phyloP scores from a whole-genome alignment of 768 basidiomycete genomes.

The Panaeolus papilionaceus region DNA sequence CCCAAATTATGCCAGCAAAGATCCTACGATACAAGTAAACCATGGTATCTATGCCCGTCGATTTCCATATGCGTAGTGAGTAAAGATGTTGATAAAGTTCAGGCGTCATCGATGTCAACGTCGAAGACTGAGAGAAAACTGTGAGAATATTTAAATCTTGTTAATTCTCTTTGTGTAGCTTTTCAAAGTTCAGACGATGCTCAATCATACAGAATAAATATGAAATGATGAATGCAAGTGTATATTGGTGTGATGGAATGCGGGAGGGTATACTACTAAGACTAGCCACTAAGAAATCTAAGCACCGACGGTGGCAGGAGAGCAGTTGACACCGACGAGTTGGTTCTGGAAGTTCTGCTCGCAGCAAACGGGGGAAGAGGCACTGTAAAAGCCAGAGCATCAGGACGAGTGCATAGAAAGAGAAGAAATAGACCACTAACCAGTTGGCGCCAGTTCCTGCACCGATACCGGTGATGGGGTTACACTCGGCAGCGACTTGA shows the following conservation, averaged over 20 bases:
- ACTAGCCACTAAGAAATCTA: background rate
- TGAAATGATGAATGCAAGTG: background rate
- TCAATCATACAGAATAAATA: too few relatives aligned
- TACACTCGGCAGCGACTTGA: background rate
- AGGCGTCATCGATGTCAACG: too few relatives aligned
- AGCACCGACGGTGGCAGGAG: background rate
- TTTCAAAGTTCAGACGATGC: too few relatives aligned
- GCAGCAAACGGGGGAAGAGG: constrained; percentile 1
- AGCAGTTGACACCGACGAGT: background rate
- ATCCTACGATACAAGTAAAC: too few relatives aligned
- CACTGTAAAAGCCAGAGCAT: background rate
- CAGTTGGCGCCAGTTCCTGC: background rate
- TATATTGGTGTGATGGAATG: background rate
- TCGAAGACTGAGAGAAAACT: too few relatives aligned
- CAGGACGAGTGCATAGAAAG: background rate
- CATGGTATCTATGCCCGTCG: too few relatives aligned
- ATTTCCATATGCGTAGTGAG: too few relatives aligned
- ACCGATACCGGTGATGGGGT: background rate
- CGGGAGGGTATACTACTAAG: background rate
- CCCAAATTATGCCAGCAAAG: too few relatives aligned
- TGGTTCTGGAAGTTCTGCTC: background rate
- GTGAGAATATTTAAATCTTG: too few relatives aligned
- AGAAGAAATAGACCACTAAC: background rate
- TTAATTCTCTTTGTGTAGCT: too few relatives aligned
- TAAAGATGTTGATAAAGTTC: too few relatives aligned